These are phyloP conservation scores for Nannizziopsis arthrosporioides DNA, from an alignment of 2,329 filamentous ascomycete species.

Conservation along the genomic window DNA sequence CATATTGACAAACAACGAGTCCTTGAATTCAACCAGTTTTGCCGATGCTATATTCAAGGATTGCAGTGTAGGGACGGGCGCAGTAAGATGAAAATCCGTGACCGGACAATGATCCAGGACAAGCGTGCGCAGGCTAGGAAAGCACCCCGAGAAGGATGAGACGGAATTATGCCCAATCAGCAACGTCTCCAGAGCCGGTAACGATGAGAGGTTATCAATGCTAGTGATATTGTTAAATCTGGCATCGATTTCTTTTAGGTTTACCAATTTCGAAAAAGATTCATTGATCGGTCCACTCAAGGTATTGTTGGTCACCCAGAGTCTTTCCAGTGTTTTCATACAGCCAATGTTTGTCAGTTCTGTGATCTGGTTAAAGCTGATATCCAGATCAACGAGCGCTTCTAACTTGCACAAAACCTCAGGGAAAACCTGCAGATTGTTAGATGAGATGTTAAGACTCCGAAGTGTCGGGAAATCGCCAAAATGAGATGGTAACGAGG, in stretches of 20 bases:
- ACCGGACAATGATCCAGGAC: slow-evolving; percentile 92
- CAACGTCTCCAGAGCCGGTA: slow-evolving; percentile 78
- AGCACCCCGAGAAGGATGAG: slow-evolving; percentile 80
- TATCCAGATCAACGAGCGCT: slow-evolving; percentile 79
- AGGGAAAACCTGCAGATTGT: slow-evolving; percentile 76
- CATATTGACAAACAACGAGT: slow-evolving; percentile 78
- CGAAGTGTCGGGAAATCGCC: slow-evolving; percentile 65
- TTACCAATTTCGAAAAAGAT: slow-evolving; percentile 60
- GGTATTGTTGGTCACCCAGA: slow-evolving; percentile 93
- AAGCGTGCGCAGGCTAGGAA: slow-evolving; percentile 68
- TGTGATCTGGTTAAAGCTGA: slow-evolving; percentile 89
- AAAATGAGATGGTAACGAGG: slow-evolving; percentile 68
- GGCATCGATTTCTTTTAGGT: slow-evolving; percentile 78
- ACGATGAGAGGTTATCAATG: slow-evolving; percentile 72
- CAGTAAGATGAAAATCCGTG: slow-evolving; percentile 77
- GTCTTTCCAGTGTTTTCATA: slow-evolving; percentile 66
- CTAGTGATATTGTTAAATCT: slow-evolving; percentile 83
- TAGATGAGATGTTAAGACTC: slow-evolving; percentile 84
- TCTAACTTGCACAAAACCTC: slow-evolving; percentile 70
- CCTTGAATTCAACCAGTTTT: slow-evolving; percentile 76
- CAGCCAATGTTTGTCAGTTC: slow-evolving; percentile 68
- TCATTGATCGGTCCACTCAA: slow-evolving; percentile 63
- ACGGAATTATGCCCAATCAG: slow-evolving; percentile 88
- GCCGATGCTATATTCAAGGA: slow-evolving; percentile 81
- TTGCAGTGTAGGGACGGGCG: slow-evolving; percentile 67